Evolutionary conservation across 2,329 filamentous ascomycete genomes (phyloP), one percentile per base, ranked within the genome.

Genomic region (Penicillium griseofulvum): DNA sequence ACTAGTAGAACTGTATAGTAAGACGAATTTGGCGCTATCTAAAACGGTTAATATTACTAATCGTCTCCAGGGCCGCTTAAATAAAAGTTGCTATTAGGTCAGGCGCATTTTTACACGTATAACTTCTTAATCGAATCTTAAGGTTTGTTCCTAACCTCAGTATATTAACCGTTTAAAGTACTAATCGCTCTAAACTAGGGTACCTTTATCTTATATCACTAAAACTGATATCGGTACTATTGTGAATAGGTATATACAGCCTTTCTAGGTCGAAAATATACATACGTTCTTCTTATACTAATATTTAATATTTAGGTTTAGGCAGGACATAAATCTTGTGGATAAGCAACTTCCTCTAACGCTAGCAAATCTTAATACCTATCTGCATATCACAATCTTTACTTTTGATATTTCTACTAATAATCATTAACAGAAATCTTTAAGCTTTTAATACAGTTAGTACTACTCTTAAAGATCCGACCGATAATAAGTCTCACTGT

Each of bases 261-360:
- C 37, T 9, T 39, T 7, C 37, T 24, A 9, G 12, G 1, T 3
- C 22, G 16, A 22, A 16, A 14, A 1, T 14, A 24, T 12, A 19
- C 11, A 7, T 22, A 39, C 2, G 3, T 7, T 24, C 38, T 29
- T 29, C 28, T 11, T 29, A 29, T 29, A 11, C 28, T 29, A 11
- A 11, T 29, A 29, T 11, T 39, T 37, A 26, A 34, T 11, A 14
- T 17, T 28, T 6, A 52, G 50, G 17, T 52, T 52, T 39, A 42
- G 22, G 9, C 50, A 52, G 36, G 50, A 52, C n/a, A 41, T 46
- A 16, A 36, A 52, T 14, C 42, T 52, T 8, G 34, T 52, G 2
- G 50, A 46, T 36, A 47, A 52, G 26, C 33, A 52, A 8, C 37
- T 52, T 6, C 28, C 50, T 26, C 11, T 24, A 39, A 44, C 42